Base-by-base conservation (phyloP, 1,284 basidiomycete species). In the Paramarasmius palmivorus region DNA sequence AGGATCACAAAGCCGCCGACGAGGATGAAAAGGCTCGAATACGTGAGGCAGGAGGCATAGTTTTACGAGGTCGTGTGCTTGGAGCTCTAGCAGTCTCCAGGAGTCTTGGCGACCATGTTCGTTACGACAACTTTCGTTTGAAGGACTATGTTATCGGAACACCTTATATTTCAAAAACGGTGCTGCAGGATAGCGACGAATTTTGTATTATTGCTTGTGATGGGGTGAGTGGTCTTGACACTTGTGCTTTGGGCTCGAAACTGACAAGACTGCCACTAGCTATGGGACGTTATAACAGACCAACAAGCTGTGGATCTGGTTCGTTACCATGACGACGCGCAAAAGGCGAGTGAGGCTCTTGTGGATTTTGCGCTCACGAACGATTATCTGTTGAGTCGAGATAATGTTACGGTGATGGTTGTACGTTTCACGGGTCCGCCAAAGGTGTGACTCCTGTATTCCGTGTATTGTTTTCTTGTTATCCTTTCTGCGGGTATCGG, bases 121-220 rank as follows among this genome's bases (percentile, higher is more conserved):
- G 53, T 9, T 60, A 57, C 44, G 57, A 57, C 12, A 50, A 49
- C 19, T 49, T 57, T 23, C 51, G 52, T n/a, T 92, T 94, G 91
- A 94, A 94, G 68, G 92, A 94, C 63, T 93, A 91, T 64, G 91
- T 94, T n/a, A 91, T 94, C 40, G 92, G 92, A 1, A 81, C 87
- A 41, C 92, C 92, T 10, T 94, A 92, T 67, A 93, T 92, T 15
- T 93, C 92, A 25, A 89, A 92, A 68, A 93, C 91, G 5, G 81
- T 81, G 49, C 68, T 94, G 35, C 81, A 80, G 29, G 79, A 85
- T 7, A 82, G 86, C 10, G 92, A 94, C 67, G 86, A 91, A 66
- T 90, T 92, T 70, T 67, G 93, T 48, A 92, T 94, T 57, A 77
- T 93, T 37, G 92, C 92, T 10, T 94, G 92, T 64, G 92, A 94